Evolutionary conservation across 306 rosid genomes (phyloP).

Genomic region (Chamaecrista fasciculata): DNA sequence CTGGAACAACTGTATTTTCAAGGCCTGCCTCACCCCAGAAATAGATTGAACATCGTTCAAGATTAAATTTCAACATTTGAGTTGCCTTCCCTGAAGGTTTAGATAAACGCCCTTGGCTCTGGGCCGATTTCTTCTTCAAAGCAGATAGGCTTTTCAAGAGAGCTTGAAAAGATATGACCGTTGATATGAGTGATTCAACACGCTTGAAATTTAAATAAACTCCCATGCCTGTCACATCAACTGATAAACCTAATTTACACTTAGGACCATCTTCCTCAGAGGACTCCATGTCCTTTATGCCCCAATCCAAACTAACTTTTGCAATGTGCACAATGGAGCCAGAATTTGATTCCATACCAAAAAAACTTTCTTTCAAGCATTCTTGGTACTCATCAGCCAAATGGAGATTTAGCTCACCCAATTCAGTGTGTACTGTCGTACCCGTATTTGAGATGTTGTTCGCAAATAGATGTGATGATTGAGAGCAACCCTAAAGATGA

Average conservation of each 20-base stretch:
- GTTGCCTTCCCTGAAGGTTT: slow-evolving; percentile 85
- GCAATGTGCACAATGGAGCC: slow-evolving; percentile 83
- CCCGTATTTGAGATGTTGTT: slow-evolving; percentile 84
- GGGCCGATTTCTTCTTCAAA: slow-evolving; percentile 55
- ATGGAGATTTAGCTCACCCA: slow-evolving; percentile 91
- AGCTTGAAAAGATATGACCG: slow-evolving; percentile 75
- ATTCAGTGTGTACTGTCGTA: slow-evolving; percentile 77
- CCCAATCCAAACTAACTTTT: slow-evolving; percentile 94
- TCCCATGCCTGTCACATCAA: slow-evolving; percentile 92
- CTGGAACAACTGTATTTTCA: slow-evolving; percentile 73
- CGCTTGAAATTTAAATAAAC: slow-evolving; percentile 71
- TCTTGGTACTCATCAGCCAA: slow-evolving; percentile 93
- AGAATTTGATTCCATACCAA: slow-evolving; percentile 85
- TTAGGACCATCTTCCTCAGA: slow-evolving; percentile 67
- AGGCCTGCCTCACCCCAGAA: slow-evolving; percentile 77
- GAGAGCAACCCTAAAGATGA: slow-evolving; percentile 79
- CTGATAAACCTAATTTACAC: slow-evolving; percentile 64
- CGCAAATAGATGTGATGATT: slow-evolving; percentile 84
- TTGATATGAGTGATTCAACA: slow-evolving; percentile 78
- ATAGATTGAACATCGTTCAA: slow-evolving; percentile 73
- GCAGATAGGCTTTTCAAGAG: slow-evolving; percentile 60
- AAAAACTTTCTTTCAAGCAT: slow-evolving; percentile 81
- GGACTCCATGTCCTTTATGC: slow-evolving; percentile 76
- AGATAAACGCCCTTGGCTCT: slow-evolving; percentile 55
- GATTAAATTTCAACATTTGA: slow-evolving; percentile 71